Evolutionary conservation across 1,139 yeast genomes (phyloP).

Genomic region (Geotrichum cucujoidarum): DNA sequence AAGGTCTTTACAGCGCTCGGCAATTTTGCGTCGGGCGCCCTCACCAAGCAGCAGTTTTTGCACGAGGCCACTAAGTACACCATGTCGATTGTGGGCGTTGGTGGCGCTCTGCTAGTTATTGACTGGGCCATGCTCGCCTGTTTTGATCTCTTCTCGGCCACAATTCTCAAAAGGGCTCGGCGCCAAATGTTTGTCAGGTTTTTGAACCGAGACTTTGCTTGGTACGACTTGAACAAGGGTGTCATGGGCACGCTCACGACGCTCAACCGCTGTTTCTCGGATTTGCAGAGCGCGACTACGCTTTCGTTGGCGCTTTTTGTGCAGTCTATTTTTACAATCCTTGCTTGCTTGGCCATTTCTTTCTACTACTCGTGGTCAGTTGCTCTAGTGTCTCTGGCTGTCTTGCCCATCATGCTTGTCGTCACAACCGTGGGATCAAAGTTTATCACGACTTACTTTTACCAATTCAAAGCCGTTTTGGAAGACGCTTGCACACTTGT

Average conservation of each 20-base stretch:
- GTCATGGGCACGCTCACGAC: slow-evolving; percentile 62
- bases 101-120: slow-evolving; percentile 48
- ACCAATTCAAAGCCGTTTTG: slow-evolving; percentile 53
- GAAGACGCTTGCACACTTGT: slow-evolving; percentile 55
- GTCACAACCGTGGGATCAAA: slow-evolving; percentile 50
- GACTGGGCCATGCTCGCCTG: slow-evolving; percentile 53
- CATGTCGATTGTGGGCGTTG: slow-evolving; percentile 51
- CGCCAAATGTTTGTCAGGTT: slow-evolving; percentile 36
- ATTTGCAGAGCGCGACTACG: slow-evolving; percentile 62
- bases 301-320: slow-evolving; percentile 58
- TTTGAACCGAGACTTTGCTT: slow-evolving; percentile 29
- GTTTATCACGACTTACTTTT: slow-evolving; percentile 47
- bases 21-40: slow-evolving; percentile 35
- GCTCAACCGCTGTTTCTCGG: slow-evolving; percentile 63
- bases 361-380: slow-evolving; percentile 79
- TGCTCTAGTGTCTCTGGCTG: slow-evolving; percentile 66
- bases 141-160: slow-evolving; percentile 74
- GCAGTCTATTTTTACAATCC: slow-evolving; percentile 48
- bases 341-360: slow-evolving; percentile 61
- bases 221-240: slow-evolving; percentile 48
- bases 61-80: slow-evolving; percentile 34
- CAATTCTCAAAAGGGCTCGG: slow-evolving; percentile 59
- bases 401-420: slow-evolving; percentile 60
- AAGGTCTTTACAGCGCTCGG: slow-evolving; percentile 53
- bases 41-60: slow-evolving; percentile 38